Conservation (phyloP, 768 basidiomycete genomes). For the Mrakia hoshinonis region DNA sequence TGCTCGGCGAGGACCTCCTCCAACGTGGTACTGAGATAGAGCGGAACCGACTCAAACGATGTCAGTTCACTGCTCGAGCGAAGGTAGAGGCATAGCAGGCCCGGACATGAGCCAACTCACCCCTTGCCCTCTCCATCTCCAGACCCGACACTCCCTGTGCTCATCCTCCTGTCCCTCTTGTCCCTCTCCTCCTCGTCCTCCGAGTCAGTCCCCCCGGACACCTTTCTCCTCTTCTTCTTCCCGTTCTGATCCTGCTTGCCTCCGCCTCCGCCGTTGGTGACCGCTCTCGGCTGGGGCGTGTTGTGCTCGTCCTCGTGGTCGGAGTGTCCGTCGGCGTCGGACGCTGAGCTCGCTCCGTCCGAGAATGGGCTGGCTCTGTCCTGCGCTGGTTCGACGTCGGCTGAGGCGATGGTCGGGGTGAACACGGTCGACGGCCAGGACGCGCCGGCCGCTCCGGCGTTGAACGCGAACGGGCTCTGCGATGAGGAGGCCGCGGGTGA, state of each 20-base stretch:
- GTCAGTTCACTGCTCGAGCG: neutral
- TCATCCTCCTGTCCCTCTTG: neutral
- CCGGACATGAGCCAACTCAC: neutral
- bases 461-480: no score
- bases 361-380: no score
- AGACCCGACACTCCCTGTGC: neutral
- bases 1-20: conserved; percentile 3
- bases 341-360: no score
- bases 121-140: conserved; percentile 5
- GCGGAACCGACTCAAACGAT: neutral
- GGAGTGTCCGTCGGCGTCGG: no score
- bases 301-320: neutral
- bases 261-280: neutral
- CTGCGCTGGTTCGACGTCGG: no score
- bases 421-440: no score
- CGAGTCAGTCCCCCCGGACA: neutral
- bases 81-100: neutral
- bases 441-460: no score
- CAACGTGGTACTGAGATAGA: neutral
- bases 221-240: neutral
- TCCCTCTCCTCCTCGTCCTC: neutral
- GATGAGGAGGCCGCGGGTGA: no score
- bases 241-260: neutral
- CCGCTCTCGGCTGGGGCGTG: neutral
- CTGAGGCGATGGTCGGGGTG: no score